Percentiles rank a stretch among this genome's conserved stretches.
Evolutionary conservation across 2,329 filamentous ascomycete genomes (phyloP).

Genomic region (Sporothrix brasiliensis): DNA sequence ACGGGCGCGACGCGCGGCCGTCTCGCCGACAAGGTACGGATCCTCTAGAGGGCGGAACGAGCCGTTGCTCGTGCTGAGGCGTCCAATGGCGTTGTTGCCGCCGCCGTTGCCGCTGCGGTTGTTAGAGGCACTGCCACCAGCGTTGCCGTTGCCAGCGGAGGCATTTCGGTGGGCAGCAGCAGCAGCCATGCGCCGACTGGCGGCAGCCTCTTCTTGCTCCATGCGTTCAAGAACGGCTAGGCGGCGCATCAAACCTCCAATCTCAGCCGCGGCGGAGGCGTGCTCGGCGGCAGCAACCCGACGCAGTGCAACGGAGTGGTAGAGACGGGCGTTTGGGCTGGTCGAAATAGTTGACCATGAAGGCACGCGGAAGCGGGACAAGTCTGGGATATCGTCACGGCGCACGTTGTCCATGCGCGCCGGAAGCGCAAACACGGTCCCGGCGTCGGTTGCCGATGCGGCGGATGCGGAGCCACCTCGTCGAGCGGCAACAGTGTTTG

Average conservation of each 20-base stretch:
- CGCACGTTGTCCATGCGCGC: conserved; percentile 37
- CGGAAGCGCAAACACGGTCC: conserved; percentile 34
- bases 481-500: conserved; percentile 7
- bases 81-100: conserved; percentile 29
- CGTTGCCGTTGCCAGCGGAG: conserved; percentile 27
- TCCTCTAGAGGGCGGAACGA: conserved; percentile 62
- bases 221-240: conserved; percentile 45
- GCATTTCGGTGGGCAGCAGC: conserved; percentile 28
- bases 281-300: conserved; percentile 55
- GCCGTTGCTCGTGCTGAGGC: conserved; percentile 38
- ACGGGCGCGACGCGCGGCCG: conserved; percentile 61
- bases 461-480: conserved; percentile 27
- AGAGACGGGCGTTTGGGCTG: conserved; percentile 61
- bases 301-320: conserved; percentile 65
- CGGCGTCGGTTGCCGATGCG: conserved; percentile 46
- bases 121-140: not conserved
- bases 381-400: conserved; percentile 47
- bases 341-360: conserved; percentile 60
- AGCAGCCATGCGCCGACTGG: conserved; percentile 34
- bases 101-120: conserved; percentile 37
- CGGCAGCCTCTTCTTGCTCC: conserved; percentile 44
- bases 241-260: conserved; percentile 40
- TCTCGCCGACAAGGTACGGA: conserved; percentile 67
- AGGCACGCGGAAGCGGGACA: conserved; percentile 59
- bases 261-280: conserved; percentile 42